Evolutionary conservation across 2,329 filamentous ascomycete genomes (phyloP), one percentile per base, ranked within the genome.

Genomic region (Sarocladium kiliense): DNA sequence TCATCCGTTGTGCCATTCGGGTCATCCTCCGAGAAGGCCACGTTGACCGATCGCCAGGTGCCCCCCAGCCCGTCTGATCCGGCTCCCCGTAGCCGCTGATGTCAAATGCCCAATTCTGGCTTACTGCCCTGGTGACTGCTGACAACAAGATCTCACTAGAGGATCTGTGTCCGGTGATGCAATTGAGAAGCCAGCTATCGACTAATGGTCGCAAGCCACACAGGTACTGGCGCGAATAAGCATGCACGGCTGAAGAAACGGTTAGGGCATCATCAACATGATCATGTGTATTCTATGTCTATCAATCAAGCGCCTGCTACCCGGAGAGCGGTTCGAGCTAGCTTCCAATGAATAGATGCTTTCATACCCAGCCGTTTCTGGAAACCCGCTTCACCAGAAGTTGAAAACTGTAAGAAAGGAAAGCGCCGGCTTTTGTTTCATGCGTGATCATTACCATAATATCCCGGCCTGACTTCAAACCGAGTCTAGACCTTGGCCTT

Each of bases 11-110:
- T 30, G 27, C 47, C 47, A 10, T 51, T 51, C 47, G 47, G 47
- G 47, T 23, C 18, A 51, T 51, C 47, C 47, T 51, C 47, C 47
- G 47, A 51, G 47, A 51, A 47, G 47, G 47, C 47, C 47, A 51
- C 47, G 47, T 19, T 51, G 47, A 27, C 47, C 18, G 11, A 51
- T 34, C 47, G 10, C 25, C n/a, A 27, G 21, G 16, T 42, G n/a
- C 37, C 6, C 19, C 6, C n/a, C 37, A 6, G 19, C 16, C 6
- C n/a, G 9, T n/a, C 9, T 27, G 12, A 47, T 27, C 21, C 23
- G 11, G 19, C 21, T 16, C 19, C 41, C 41, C 41, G 18, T 10
- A 23, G 37, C 19, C 41, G 23, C 18, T 44, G 19, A 44, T 25
- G 41, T 44, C 41, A 25, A 44, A 7, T 39, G 5, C 16, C 36